A percentile compares a stretch with the other conserved stretches of the same genome.
Conservation (phyloP, 352 stramenopile species). For the Globisporangium okanoganense region DNA sequence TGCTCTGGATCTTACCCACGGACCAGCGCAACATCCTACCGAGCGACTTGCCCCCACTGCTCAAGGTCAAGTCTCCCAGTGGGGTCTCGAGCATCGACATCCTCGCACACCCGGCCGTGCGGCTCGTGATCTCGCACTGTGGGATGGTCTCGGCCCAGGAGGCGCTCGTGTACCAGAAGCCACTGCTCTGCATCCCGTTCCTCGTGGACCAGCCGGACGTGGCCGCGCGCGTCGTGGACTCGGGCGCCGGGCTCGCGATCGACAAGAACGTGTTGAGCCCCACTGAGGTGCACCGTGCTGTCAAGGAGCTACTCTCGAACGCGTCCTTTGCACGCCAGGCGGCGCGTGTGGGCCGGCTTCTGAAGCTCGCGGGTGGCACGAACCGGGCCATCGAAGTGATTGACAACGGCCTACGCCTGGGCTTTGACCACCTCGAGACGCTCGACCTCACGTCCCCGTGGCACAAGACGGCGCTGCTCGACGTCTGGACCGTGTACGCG, state of each 20-base stretch:
- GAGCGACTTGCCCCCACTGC: constrained; percentile 38
- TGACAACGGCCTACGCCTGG: constrained; percentile 52
- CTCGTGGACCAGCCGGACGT: constrained; percentile 85
- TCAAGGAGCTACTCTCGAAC: constrained; percentile 47
- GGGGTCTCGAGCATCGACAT: constrained; percentile 62
- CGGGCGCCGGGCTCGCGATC: constrained; percentile 60
- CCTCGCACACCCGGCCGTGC: constrained; percentile 51
- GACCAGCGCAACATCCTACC: constrained; percentile 70
- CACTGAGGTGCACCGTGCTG: constrained; percentile 47
- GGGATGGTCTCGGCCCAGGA: constrained; percentile 85
- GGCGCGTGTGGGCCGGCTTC: constrained; percentile 41
- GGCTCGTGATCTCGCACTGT: constrained; percentile 83
- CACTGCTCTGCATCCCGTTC: constrained; percentile 87
- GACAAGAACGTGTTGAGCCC: constrained; percentile 70
- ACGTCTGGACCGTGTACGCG: constrained; percentile 77
- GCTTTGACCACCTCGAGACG: constrained; percentile 60
- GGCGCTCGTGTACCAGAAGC: constrained; percentile 69
- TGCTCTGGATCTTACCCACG: constrained; percentile 73
- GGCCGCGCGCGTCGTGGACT: constrained; percentile 69
- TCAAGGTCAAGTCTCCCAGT: constrained; percentile 64
- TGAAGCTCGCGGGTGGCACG: constrained; percentile 64
- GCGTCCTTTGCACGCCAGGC: constrained; percentile 39
- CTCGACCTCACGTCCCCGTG: constrained; percentile 63
- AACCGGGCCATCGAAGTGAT: constrained; percentile 62
- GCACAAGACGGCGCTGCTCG: constrained; percentile 75